Evolutionary conservation across 2,329 filamentous ascomycete species (phyloP), one percentile per base, ranked within the genome.

Genomic region (Monilinia vaccinii-corymbosi): DNA sequence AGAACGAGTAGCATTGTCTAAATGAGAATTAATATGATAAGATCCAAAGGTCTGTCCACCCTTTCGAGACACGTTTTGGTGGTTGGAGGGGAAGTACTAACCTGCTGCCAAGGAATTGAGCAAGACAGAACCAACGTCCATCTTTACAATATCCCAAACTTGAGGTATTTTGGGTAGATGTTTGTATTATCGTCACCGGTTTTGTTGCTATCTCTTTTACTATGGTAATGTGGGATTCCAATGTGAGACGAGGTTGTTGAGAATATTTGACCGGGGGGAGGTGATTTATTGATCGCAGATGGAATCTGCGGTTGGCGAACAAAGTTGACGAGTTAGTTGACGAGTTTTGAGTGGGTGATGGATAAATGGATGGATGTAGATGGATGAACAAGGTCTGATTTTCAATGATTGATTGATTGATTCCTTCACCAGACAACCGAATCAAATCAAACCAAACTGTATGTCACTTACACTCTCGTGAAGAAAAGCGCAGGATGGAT

Each of bases 121-220:
- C 81, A 99, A 88, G 80, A 99, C 93, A 79, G 91, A 88, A 81
- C 93, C 96, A 81, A 97, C 95, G 80, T 97, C 91, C 88, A 95
- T 92, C 80, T 79, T 82, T 76, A 81, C 67, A 52, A 13, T 52
- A 31, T 45, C 40, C 38, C 36, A 21, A 34, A 25, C 4, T n/a
- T 38, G 38, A 53, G 8, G 48, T 34, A 9, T 38, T 42, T 52
- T 45, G 25, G 34, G 34, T 46, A 31, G 16, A 18, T 38, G 7
- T 44, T 34, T 21, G n/a, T 53, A 31, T 21, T 45, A 18, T 45
- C 32, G 40, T 9, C n/a, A 28, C 14, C 32, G 36, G 40, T 21
- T 14, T 38, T 46, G 2, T 44, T 45, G 9, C 48, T 53, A 18
- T 45, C 40, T 53, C 40, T 53, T 53, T 25, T 16, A 31, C 56